phyloP scores from a whole-genome alignment of 2,329 filamentous ascomycete species.

The Aspergillus sergii region DNA sequence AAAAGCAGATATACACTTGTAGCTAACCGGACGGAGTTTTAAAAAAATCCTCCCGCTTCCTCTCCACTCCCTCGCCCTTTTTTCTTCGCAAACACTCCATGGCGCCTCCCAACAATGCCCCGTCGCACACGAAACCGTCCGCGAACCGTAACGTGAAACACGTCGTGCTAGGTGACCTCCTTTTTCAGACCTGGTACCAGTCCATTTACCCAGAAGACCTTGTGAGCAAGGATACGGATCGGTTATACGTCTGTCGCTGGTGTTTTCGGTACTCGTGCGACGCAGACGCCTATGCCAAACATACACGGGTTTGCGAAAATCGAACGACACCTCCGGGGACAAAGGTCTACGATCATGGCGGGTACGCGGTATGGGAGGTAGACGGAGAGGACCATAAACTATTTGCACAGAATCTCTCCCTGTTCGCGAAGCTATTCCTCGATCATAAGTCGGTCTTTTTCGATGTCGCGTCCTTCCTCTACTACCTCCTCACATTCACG shows the following conservation, averaged over 20 bases:
- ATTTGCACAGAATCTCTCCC: constrained; percentile 91
- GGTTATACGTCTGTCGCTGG: constrained; percentile 83
- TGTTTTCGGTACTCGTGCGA: constrained; percentile 86
- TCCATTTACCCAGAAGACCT: constrained; percentile 82
- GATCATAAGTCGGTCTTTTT: constrained; percentile 99
- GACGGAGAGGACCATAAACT: constrained; percentile 87
- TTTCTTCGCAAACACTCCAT: constrained; percentile 23
- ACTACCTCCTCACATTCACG: constrained; percentile 85
- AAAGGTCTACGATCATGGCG: constrained; percentile 75
- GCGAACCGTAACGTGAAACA: constrained; percentile 79
- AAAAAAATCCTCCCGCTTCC: neutral
- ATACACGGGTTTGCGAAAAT: constrained; percentile 56
- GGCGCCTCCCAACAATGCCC: constrained; percentile 29
- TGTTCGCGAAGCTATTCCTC: constrained; percentile 96
- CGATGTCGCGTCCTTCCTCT: constrained; percentile 91
- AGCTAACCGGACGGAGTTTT: constrained; percentile 3
- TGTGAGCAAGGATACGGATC: constrained; percentile 52
- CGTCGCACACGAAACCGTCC: constrained; percentile 32
- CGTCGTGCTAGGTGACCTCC: constrained; percentile 80
- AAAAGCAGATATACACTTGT: neutral
- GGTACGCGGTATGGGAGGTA: constrained; percentile 88
- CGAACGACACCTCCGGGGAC: constrained; percentile 64
- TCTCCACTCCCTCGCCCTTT: neutral
- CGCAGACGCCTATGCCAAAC: constrained; percentile 38
- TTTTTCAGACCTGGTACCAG: constrained; percentile 89